Conservation (phyloP, 192 early-diverging fungal genomes). For the Rhizophlyctis rosea region DNA sequence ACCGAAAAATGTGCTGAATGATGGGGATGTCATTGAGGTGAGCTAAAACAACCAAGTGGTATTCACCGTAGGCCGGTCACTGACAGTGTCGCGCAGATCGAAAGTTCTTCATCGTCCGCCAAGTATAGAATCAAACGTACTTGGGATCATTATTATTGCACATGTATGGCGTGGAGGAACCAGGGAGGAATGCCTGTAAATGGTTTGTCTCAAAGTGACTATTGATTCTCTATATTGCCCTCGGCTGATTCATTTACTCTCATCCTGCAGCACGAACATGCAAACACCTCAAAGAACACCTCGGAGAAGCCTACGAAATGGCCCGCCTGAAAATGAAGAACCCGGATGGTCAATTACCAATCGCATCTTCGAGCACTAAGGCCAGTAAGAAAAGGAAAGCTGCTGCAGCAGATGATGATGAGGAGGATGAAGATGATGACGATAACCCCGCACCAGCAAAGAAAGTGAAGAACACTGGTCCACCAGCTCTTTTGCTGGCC, state of each 20-base stretch:
- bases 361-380: not conserved
- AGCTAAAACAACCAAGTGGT: not conserved
- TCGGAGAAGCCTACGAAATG: constrained; percentile 43
- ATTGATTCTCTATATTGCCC: not conserved
- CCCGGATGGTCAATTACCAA: constrained; percentile 11
- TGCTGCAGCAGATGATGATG: constrained; percentile 15
- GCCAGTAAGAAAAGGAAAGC: constrained; percentile 16
- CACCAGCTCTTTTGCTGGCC: constrained; percentile 25
- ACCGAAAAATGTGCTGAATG: constrained; percentile 27
- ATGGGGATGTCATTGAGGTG: constrained; percentile 32
- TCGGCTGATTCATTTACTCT: not conserved
- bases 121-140: constrained; percentile 43
- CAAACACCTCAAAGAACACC: constrained; percentile 41
- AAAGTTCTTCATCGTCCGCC: constrained; percentile 14
- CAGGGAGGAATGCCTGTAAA: constrained; percentile 32
- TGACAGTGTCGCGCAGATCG: not conserved
- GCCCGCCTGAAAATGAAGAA: constrained; percentile 32
- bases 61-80: not conserved
- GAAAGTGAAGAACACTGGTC: constrained; percentile 29
- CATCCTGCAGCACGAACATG: constrained; percentile 36
- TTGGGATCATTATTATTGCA: constrained; percentile 45
- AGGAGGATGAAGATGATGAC: constrained; percentile 5
- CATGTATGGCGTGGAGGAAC: constrained; percentile 40
- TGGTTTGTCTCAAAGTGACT: constrained; percentile 11
- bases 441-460: constrained; percentile 24